A percentile compares a stretch with the other conserved stretches of the same genome.
phyloP scores from a whole-genome alignment of 371 early-diverging fungal genomes.

The Hamiltosporidium tvaerminnensis region DNA sequence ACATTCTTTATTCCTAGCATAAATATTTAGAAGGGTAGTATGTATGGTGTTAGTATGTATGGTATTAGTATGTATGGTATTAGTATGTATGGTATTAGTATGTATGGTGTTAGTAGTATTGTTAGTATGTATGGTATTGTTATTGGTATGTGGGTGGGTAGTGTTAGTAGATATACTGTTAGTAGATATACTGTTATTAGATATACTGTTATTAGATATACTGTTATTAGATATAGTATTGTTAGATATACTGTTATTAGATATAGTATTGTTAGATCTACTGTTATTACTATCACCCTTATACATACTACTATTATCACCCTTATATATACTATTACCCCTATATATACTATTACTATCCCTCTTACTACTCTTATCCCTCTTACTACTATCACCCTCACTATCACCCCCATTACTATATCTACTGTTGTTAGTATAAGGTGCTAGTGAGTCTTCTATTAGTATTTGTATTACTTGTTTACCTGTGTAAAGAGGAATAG shows the following conservation, averaged over 20 bases:
- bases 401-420: no score
- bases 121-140: background rate
- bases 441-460: constrained; percentile 52
- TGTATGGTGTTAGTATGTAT: background rate
- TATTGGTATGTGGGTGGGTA: no score
- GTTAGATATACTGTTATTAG: background rate
- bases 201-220: background rate
- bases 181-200: background rate
- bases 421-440: no score
- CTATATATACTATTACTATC: no score
- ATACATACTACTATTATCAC: no score
- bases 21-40: no score
- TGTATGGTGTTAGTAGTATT: background rate
- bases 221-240: background rate
- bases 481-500: constrained; percentile 56
- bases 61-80: constrained; percentile 5
- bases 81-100: background rate
- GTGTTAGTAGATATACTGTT: background rate
- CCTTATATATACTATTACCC: background rate
- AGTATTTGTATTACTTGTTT: constrained; percentile 64
- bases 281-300: background rate
- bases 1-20: no score
- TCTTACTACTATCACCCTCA: no score
- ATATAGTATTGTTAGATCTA: background rate
- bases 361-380: no score